phyloP scores from a whole-genome alignment of 345 rosid genomes.

The Firmiana major region DNA sequence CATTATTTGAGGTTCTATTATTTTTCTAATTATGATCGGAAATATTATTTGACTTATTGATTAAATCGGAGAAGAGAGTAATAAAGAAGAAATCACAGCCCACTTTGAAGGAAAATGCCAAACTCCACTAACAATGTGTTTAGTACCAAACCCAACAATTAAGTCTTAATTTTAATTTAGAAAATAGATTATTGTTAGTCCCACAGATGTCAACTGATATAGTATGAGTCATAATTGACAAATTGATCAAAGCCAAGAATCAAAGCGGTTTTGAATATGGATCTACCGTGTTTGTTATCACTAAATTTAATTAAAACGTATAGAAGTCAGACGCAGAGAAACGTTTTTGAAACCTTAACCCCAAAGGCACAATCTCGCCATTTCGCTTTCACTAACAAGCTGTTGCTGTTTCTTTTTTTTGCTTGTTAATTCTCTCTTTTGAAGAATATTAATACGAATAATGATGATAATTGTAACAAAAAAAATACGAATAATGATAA shows the following conservation, averaged over 20 bases:
- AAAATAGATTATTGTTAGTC: not conserved
- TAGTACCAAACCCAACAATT: not conserved
- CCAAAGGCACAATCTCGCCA: slow-evolving; percentile 20
- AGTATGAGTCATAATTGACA: not conserved
- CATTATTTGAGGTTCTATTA: too few relatives aligned
- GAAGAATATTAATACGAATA: too few relatives aligned
- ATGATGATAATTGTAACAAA: too few relatives aligned
- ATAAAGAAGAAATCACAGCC: too few relatives aligned
- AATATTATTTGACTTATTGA: too few relatives aligned
- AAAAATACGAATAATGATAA: too few relatives aligned
- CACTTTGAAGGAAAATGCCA: too few relatives aligned
- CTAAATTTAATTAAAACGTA: not conserved
- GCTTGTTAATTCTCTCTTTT: not conserved
- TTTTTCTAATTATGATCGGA: too few relatives aligned
- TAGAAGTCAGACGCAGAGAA: not conserved
- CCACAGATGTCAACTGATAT: too few relatives aligned
- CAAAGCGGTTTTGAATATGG: not conserved
- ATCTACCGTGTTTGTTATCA: not conserved
- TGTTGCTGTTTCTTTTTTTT: not conserved
- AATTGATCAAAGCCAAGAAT: not conserved
- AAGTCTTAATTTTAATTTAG: not conserved
- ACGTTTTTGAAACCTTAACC: slow-evolving; percentile 10
- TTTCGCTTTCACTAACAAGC: not conserved
- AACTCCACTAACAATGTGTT: not conserved
- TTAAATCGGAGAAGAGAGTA: too few relatives aligned